Conservation (phyloP, 805 yeast species). For the Myxozyma melibiosi region DNA sequence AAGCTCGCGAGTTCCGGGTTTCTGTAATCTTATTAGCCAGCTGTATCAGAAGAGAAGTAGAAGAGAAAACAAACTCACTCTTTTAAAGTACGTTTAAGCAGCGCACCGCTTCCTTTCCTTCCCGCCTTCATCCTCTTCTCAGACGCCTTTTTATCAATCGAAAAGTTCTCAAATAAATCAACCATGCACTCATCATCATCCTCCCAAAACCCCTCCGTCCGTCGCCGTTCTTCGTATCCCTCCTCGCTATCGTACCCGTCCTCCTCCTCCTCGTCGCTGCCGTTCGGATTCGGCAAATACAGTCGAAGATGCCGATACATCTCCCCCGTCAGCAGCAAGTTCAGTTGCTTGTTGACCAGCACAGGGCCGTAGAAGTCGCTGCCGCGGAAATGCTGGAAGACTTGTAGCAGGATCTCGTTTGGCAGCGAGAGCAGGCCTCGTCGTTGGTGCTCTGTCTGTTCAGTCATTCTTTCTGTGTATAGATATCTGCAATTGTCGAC, state of each 20-base stretch:
- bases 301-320: slow-evolving; percentile 30
- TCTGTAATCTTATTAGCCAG: background rate
- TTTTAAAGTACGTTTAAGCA: slow-evolving; percentile 28
- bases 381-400: slow-evolving; percentile 25
- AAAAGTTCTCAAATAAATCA: slow-evolving; percentile 17
- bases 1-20: slow-evolving; percentile 17
- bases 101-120: slow-evolving; percentile 29
- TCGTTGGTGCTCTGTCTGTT: background rate
- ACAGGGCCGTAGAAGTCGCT: slow-evolving; percentile 31
- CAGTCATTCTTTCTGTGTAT: background rate
- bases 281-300: slow-evolving; percentile 17
- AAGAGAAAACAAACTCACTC: slow-evolving; percentile 14
- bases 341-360: slow-evolving; percentile 27
- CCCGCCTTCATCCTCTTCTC: background rate
- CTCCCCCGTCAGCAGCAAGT: slow-evolving; percentile 20
- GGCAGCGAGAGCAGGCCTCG: slow-evolving; percentile 26
- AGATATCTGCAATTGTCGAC: background rate
- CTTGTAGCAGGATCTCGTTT: slow-evolving; percentile 25
- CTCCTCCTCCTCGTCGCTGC: background rate
- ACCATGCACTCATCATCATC: slow-evolving; percentile 15
- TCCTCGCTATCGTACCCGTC: slow-evolving; percentile 7
- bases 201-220: slow-evolving; percentile 7
- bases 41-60: background rate
- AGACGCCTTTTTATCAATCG: slow-evolving; percentile 3
- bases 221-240: background rate